phyloP scores from a whole-genome alignment of 768 basidiomycete species.

The Termitomyces titanicus region DNA sequence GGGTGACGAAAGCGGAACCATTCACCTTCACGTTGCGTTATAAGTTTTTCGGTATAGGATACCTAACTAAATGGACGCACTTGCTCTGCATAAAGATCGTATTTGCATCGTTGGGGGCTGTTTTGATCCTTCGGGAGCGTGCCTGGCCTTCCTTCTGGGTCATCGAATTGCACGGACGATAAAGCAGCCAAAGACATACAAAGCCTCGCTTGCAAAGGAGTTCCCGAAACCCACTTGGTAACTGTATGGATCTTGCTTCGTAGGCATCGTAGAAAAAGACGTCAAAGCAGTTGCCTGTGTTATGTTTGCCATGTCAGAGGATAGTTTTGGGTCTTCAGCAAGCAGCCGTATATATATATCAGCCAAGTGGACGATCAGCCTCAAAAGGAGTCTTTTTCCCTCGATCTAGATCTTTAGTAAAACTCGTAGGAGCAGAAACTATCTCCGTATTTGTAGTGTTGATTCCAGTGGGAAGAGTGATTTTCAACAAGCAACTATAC shows the following conservation, averaged over 20 bases:
- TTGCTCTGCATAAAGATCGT: constrained; percentile 58
- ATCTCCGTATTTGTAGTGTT: too few species aligned
- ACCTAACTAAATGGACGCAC: constrained; percentile 22
- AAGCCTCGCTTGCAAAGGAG: constrained; percentile 50
- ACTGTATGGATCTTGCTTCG: constrained; percentile 46
- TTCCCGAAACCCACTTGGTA: constrained; percentile 62
- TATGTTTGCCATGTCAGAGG: neutral
- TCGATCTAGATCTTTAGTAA: too few species aligned
- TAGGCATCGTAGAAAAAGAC: constrained; percentile 32
- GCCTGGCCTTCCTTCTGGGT: constrained; percentile 37
- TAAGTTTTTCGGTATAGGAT: neutral
- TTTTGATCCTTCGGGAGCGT: constrained; percentile 58
- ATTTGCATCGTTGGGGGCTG: constrained; percentile 58
- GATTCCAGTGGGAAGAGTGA: too few species aligned
- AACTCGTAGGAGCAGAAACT: too few species aligned
- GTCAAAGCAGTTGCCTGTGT: constrained; percentile 37
- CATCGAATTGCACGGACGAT: neutral
- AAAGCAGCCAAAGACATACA: constrained; percentile 31
- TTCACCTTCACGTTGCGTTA: constrained; percentile 42
- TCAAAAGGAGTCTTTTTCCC: neutral
- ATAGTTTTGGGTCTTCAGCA: neutral
- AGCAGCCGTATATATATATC: neutral
- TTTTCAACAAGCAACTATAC: too few species aligned
- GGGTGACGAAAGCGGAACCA: constrained; percentile 57
- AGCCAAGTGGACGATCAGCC: neutral